phyloP scores from a whole-genome alignment of 2,329 filamentous ascomycete species.

The Aspergillus ochraceoroseus region DNA sequence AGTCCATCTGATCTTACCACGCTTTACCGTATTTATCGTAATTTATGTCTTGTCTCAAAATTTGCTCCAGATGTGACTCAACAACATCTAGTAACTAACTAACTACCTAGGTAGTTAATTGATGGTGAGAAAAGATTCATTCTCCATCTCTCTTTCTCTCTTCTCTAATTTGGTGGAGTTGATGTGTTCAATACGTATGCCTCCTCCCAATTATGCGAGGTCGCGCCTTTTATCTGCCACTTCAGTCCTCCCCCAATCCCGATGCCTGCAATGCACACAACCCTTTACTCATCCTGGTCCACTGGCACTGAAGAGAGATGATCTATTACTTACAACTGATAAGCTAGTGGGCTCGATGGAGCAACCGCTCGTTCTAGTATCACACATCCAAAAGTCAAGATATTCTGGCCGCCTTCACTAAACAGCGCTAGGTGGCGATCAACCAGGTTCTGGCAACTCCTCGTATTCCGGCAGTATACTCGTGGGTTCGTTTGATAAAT shows the following conservation, averaged over 20 bases:
- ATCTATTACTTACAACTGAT: too few relatives aligned
- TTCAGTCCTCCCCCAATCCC: constrained; percentile 1
- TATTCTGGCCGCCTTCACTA: constrained; percentile 2
- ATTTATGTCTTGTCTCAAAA: constrained; percentile 2
- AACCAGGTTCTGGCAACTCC: not conserved
- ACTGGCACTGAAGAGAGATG: too few relatives aligned
- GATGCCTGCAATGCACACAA: constrained; percentile 2
- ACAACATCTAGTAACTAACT: too few relatives aligned
- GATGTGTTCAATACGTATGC: not conserved
- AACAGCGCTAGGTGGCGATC: constrained; percentile 3
- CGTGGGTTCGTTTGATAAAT: too few relatives aligned
- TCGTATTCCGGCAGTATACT: too few relatives aligned
- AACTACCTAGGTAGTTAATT: too few relatives aligned
- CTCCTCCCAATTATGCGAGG: not conserved
- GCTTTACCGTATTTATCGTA: not conserved
- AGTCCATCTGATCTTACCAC: constrained; percentile 4
- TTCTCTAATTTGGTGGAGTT: too few relatives aligned
- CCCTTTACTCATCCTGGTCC: constrained; percentile 2
- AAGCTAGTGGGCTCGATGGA: constrained; percentile 11
- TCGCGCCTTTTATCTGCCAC: too few relatives aligned
- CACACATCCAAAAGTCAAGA: constrained; percentile 1
- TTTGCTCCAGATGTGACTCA: constrained; percentile 8
- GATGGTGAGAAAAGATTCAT: too few relatives aligned
- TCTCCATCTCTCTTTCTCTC: constrained; percentile 1
- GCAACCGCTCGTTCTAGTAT: not conserved